Percentiles rank a stretch among this genome's conserved stretches.
Evolutionary conservation across 495 filamentous ascomycete genomes (phyloP).

Genomic region (Paragyromitra xinjiangensis): DNA sequence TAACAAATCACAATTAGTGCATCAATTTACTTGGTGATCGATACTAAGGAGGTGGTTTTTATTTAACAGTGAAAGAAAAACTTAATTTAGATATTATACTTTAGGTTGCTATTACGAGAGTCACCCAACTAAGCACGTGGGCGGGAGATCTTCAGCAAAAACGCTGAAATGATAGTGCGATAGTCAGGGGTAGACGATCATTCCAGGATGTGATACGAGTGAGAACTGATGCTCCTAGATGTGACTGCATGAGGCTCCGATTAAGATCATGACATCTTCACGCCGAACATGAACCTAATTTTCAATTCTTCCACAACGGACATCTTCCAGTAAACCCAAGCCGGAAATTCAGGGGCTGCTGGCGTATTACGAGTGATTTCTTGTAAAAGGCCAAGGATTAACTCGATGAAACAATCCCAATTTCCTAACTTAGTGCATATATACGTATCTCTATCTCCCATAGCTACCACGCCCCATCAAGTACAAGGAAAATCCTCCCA

Average conservation of each 20-base stretch:
- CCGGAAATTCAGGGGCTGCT: neutral
- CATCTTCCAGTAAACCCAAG: neutral
- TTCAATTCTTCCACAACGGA: neutral
- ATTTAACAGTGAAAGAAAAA: too few species aligned
- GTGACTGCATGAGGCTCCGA: too few species aligned
- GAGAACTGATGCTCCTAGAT: neutral
- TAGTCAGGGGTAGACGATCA: constrained; percentile 4
- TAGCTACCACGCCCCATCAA: neutral
- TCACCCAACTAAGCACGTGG: neutral
- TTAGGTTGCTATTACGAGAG: neutral
- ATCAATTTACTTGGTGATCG: neutral
- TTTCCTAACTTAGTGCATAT: neutral
- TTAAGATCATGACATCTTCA: neutral
- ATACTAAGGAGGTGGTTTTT: neutral
- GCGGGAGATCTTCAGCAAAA: neutral
- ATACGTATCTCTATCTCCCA: neutral
- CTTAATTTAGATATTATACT: neutral
- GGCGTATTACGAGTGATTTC: neutral
- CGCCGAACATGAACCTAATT: neutral
- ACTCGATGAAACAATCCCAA: neutral
- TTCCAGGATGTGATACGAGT: neutral
- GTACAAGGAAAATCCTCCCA: neutral
- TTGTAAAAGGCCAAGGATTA: neutral
- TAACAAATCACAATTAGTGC: too few species aligned
- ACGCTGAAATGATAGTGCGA: neutral